Conservation (phyloP, 306 rosid genomes). For the Cicer cuneatum region DNA sequence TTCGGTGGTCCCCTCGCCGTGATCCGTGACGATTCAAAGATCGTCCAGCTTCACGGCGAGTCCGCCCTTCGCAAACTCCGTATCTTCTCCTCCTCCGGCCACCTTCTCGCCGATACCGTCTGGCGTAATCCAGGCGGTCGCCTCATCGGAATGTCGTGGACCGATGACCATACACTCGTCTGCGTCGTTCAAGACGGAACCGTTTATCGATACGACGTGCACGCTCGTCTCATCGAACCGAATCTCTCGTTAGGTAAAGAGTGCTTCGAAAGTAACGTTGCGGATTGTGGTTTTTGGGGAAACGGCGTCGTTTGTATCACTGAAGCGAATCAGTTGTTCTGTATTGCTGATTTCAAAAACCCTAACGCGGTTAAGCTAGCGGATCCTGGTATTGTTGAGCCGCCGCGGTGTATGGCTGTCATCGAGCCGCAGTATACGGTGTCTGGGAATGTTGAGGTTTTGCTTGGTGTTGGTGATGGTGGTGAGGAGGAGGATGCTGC, state of each 20-base stretch:
- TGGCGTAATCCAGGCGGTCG: slow-evolving; percentile 94
- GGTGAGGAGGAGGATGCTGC: slow-evolving; percentile 53
- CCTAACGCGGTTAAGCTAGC: slow-evolving; percentile 69
- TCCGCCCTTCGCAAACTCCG: slow-evolving; percentile 97
- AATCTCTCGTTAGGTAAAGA: slow-evolving; percentile 81
- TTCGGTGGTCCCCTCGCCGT: slow-evolving; percentile 92
- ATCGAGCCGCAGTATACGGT: slow-evolving; percentile 93
- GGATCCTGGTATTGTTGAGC: slow-evolving; percentile 75
- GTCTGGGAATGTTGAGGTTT: slow-evolving; percentile 92
- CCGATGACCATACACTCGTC: slow-evolving; percentile 76
- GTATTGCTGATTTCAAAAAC: slow-evolving; percentile 73
- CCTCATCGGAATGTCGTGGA: slow-evolving; percentile 81
- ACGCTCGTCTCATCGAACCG: slow-evolving; percentile 69
- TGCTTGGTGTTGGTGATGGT: slow-evolving; percentile 60
- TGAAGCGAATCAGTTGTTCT: slow-evolving; percentile 66
- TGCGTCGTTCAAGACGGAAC: slow-evolving; percentile 96
- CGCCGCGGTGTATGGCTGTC: slow-evolving; percentile 89
- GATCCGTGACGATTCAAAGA: slow-evolving; percentile 97
- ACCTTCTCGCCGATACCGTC: slow-evolving; percentile 69
- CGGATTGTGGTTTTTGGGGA: slow-evolving; percentile 88
- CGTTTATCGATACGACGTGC: slow-evolving; percentile 74
- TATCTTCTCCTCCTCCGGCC: slow-evolving; percentile 78
- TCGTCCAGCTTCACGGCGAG: slow-evolving; percentile 95
- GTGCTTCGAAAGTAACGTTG: slow-evolving; percentile 84
- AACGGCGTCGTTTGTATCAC: slow-evolving; percentile 86